Base-by-base conservation (phyloP, 2,329 filamentous ascomycete species). In the Colletotrichum horii region DNA sequence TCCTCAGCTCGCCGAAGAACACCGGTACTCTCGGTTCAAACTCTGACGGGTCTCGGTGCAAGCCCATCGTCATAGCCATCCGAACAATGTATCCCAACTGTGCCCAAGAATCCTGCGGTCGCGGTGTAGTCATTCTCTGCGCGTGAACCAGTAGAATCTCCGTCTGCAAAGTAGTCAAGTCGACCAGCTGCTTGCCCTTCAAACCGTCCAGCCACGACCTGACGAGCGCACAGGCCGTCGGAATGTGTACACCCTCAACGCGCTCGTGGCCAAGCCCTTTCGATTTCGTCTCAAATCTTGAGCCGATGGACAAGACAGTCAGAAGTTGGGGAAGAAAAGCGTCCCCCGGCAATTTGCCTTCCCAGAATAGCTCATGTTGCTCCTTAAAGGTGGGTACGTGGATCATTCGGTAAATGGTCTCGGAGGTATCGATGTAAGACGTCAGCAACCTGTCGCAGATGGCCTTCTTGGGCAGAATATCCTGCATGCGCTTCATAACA, bases 51-150 rank as follows among this genome's bases (percentile, higher is more conserved):
- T 91, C 90, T 6, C 89, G 86, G 78, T 91, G 90, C 62, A 91
- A 83, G 4, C 89, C 90, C 89, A 91, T 91, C 4, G 87, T 89
- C 89, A 91, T 91, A 34, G 89, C 90, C 84, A 90, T 89, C 19
- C 90, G 87, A 7, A 91, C 86, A 56, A 91, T 87, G 68, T 87
- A 86, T 7, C 90, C 90, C n/a, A 91, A 82, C 71, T 90, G 88
- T 16, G 87, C 86, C 90, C 90, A 91, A 0, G 87, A 84, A 67
- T 89, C 87, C 68, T 90, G 87, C 38, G 88, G 84, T 9, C 86
- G 85, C 11, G 85, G 82, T 26, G 85, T 85, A 7, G 89, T 88
- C 84, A 90, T 88, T 70, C 89, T 83, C 77, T 87, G 85, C 3
- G 89, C 88, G 76, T 90, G 88, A 36, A 91, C 80, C 6, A 90